phyloP scores from a whole-genome alignment of 2,329 filamentous ascomycete genomes.

The Alternaria sp. region DNA sequence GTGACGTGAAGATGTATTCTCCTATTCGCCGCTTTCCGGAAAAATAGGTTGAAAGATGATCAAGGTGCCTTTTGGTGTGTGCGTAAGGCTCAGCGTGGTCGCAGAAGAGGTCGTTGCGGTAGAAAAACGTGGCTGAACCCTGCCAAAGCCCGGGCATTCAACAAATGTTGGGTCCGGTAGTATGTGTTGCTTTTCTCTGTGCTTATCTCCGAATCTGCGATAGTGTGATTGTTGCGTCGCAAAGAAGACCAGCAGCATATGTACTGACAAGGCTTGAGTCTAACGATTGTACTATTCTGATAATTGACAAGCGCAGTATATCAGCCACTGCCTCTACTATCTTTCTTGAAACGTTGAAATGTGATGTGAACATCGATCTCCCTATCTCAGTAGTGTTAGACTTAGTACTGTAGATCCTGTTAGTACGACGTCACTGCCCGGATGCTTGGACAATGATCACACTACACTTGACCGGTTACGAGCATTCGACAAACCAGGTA shows the following conservation, averaged over 20 bases:
- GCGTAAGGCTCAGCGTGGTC: constrained; percentile 15
- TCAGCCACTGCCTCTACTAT: background rate
- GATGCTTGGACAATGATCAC: background rate
- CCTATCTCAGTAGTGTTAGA: background rate
- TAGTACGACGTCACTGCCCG: constrained; percentile 1
- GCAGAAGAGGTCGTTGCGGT: constrained; percentile 14
- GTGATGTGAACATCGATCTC: background rate
- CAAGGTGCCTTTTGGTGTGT: constrained; percentile 6
- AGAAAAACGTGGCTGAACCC: background rate
- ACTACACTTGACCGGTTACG: background rate
- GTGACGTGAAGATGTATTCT: constrained; percentile 9
- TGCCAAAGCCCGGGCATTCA: background rate
- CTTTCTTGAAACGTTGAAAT: background rate
- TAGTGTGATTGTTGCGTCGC: background rate
- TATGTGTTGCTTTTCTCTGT: background rate
- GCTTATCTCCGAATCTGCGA: background rate
- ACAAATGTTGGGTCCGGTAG: background rate
- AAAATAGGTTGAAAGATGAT: background rate
- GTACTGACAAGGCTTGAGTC: background rate
- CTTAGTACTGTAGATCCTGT: background rate
- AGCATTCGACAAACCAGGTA: background rate
- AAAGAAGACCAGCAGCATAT: background rate
- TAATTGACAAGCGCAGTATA: background rate
- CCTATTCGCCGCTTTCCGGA: constrained; percentile 5
- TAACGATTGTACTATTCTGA: background rate